These are phyloP conservation scores for Cytidiella melzeri DNA, from an alignment of 768 basidiomycete genomes.

Conservation along the genomic window DNA sequence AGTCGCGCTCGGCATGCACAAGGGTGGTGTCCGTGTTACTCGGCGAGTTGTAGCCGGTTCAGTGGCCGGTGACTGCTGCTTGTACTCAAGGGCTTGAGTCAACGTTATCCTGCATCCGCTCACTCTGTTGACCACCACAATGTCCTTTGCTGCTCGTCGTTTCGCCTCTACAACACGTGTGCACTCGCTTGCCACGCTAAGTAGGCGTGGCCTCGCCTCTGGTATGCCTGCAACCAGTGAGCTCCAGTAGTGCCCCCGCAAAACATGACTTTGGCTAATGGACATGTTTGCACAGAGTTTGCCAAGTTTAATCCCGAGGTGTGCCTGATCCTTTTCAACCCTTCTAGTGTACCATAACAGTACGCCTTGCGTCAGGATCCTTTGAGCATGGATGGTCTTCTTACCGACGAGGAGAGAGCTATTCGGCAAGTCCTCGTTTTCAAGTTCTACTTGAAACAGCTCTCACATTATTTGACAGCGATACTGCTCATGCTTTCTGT, in stretches of 20 bases:
- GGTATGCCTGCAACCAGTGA: constrained; percentile 6
- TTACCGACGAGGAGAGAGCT: constrained; percentile 87
- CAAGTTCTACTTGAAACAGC: neutral
- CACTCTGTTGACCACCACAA: too few species aligned
- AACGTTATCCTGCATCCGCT: too few species aligned
- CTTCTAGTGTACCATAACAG: too few species aligned
- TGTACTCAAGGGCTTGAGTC: too few species aligned
- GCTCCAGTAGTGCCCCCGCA: neutral
- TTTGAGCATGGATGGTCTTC: constrained; percentile 65
- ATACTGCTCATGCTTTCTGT: constrained; percentile 74
- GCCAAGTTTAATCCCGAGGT: constrained; percentile 27
- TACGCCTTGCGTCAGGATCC: constrained; percentile 62
- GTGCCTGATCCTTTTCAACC: neutral
- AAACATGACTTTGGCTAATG: neutral
- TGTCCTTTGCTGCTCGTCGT: neutral
- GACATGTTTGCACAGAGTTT: constrained; percentile 9
- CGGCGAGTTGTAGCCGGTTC: too few species aligned
- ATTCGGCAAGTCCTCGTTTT: constrained; percentile 53
- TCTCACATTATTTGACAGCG: constrained; percentile 38
- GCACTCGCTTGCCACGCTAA: neutral
- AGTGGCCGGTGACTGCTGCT: too few species aligned
- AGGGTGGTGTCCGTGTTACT: too few species aligned
- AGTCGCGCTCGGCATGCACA: too few species aligned
- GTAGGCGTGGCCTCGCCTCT: neutral
- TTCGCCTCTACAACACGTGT: neutral